Base-by-base conservation (phyloP, 495 filamentous ascomycete genomes). In the Lophium mytilinum region DNA sequence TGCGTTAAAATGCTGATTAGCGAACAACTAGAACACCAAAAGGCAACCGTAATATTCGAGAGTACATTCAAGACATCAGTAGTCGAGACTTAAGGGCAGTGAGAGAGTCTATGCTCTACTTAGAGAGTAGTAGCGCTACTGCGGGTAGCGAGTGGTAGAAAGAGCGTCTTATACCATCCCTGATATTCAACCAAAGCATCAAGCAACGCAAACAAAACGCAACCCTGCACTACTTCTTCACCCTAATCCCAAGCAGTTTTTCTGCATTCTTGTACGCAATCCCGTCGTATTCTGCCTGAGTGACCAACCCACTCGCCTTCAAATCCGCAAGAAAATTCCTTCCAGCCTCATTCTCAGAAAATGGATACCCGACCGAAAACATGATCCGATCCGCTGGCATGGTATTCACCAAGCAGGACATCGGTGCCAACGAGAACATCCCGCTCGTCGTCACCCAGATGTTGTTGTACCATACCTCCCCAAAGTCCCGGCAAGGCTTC, bases 321-420 rank as follows among this genome's bases (percentile, higher is more conserved):
- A 83, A 58, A 62, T 79, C 73, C 59, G 71, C 59, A 34, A 84
- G 65, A 61, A 74, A 81, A 15, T 64, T 68, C 53, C 72, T 60
- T n/a, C 71, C 72, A 18, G 64, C 69, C 57, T 75, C 70, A 60
- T 75, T 75, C 34, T 60, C 58, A 55, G 67, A 71, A 52, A 80
- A 86, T 0, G 81, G 83, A 66, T 83, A 84, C 54, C 83, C 80
- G 12, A 83, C 77, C 49, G 75, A 79, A 57, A 77, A 85, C 68
- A 86, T 53, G 17, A 85, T 74, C 10, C 68, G 65, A 9, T 82
- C 76, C 30, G 77, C 62, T 11, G 61, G 56, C 54, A 69, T 74
- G 12, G 76, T 77, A 33, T 78, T 77, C 10, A 71, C 54, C 60
- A 81, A 59, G 17, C 61, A 61, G 37, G 57, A 53, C 60, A 73